Conservation (phyloP, 2,329 filamentous ascomycete species). For the Colletotrichum kahawae region DNA sequence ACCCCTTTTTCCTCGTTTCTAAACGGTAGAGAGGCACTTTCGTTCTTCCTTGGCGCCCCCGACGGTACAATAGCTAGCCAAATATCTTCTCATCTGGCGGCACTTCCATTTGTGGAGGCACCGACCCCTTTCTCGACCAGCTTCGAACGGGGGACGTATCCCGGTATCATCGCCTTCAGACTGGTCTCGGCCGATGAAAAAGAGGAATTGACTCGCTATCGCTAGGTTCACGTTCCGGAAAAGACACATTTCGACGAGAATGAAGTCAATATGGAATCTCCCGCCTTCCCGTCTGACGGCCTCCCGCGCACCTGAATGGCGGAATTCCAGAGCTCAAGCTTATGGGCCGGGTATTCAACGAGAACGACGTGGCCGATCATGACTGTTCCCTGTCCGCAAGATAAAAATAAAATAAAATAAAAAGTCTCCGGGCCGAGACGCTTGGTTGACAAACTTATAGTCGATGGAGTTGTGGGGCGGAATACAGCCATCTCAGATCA, state of each 20-base stretch:
- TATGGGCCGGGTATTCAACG: too few species aligned
- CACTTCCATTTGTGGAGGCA: background rate
- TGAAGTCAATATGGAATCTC: background rate
- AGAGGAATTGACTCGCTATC: background rate
- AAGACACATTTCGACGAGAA: background rate
- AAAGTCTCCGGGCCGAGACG: too few species aligned
- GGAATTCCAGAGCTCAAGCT: too few species aligned
- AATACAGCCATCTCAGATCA: too few species aligned
- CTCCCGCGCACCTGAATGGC: too few species aligned
- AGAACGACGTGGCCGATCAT: too few species aligned
- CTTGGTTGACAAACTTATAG: too few species aligned
- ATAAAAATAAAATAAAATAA: too few species aligned
- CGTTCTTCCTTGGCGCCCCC: background rate
- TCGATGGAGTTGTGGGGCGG: too few species aligned
- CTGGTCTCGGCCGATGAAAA: background rate
- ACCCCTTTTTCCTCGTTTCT: background rate
- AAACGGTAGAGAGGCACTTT: background rate
- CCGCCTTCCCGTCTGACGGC: background rate
- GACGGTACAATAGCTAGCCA: background rate
- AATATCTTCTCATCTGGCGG: background rate
- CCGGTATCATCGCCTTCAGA: background rate
- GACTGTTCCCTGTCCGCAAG: too few species aligned
- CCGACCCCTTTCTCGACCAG: background rate
- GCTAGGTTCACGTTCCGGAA: background rate
- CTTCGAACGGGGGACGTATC: background rate